A percentile compares a stretch with the other conserved stretches of the same genome.
These are phyloP conservation scores for Bipolaris gigantea DNA, from an alignment of 2,329 filamentous ascomycete genomes.

Conservation along the genomic window DNA sequence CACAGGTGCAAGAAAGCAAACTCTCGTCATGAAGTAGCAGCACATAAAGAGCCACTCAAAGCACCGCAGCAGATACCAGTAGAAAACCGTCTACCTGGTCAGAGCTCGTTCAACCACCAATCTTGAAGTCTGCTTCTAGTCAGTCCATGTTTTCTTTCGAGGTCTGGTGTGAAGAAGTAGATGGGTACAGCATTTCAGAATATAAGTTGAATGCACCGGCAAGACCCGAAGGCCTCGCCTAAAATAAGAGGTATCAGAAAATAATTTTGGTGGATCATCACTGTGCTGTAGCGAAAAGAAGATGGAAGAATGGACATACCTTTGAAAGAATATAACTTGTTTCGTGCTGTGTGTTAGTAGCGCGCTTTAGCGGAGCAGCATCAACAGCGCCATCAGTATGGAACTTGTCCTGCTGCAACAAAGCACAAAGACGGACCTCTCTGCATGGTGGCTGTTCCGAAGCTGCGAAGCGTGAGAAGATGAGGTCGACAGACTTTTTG, in stretches of 20 bases:
- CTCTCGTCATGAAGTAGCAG: background rate
- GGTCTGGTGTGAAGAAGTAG: slow-evolving; percentile 1
- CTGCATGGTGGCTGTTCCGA: background rate
- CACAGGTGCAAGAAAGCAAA: background rate
- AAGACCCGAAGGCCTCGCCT: slow-evolving; percentile 43
- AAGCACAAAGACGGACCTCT: background rate
- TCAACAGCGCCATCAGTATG: background rate
- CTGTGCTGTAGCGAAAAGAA: slow-evolving; percentile 8
- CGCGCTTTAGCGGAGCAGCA: background rate
- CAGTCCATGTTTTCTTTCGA: slow-evolving; percentile 10
- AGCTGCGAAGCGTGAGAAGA: background rate
- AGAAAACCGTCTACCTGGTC: background rate
- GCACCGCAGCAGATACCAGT: slow-evolving; percentile 28
- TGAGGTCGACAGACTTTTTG: slow-evolving; percentile 17
- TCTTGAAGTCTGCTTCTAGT: slow-evolving; percentile 8
- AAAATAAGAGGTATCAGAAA: slow-evolving; percentile 85
- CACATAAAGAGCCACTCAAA: background rate
- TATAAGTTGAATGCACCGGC: slow-evolving; percentile 44
- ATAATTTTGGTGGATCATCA: slow-evolving; percentile 24
- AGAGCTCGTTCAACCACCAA: background rate
- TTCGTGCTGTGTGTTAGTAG: background rate
- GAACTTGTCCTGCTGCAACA: slow-evolving; percentile 1
- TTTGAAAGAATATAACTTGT: slow-evolving; percentile 31
- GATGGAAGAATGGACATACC: slow-evolving; percentile 27
- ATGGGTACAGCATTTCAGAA: slow-evolving; percentile 32